These are phyloP conservation scores for Vanilla planifolia DNA, from an alignment of 106 monocot species.

Conservation along the genomic window DNA sequence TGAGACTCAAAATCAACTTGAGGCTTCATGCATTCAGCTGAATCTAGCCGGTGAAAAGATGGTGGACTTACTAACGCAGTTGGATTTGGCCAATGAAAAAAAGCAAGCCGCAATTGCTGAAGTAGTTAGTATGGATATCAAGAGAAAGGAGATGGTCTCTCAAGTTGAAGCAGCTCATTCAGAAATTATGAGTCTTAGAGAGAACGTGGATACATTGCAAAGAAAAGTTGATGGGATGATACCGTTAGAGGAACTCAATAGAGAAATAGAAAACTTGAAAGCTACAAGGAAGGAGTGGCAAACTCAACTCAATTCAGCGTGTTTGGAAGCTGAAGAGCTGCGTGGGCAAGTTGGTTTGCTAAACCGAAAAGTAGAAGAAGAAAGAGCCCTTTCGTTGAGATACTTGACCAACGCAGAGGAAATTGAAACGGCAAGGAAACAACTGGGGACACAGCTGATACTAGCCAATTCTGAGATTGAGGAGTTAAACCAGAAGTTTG, in stretches of 20 bases:
- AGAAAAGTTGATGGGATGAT: constrained; percentile 1
- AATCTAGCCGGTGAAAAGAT: constrained; percentile 32
- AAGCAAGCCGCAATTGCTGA: constrained; percentile 24
- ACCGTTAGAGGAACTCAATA: not conserved
- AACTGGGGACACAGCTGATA: constrained; percentile 24
- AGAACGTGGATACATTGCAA: constrained; percentile 15
- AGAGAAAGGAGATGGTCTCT: constrained; percentile 14
- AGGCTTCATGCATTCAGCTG: constrained; percentile 18
- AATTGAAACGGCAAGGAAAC: constrained; percentile 4
- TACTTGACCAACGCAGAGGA: constrained; percentile 17
- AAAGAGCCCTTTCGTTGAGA: constrained; percentile 10
- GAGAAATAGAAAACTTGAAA: constrained; percentile 4
- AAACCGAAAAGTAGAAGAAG: constrained; percentile 16
- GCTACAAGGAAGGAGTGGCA: constrained; percentile 3
- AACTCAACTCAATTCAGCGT: constrained; percentile 18
- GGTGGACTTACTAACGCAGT: constrained; percentile 28
- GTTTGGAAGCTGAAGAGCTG: constrained; percentile 8
- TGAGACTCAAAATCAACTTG: constrained; percentile 31
- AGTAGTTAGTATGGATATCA: constrained; percentile 12
- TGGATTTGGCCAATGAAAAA: constrained; percentile 26
- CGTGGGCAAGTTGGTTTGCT: constrained; percentile 9
- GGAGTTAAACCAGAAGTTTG: constrained; percentile 10
- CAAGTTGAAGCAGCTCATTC: constrained; percentile 11
- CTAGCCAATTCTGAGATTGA: constrained; percentile 12
- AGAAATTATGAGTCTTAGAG: constrained; percentile 12